These are phyloP conservation scores for Micromonas commoda DNA, from an alignment of 139 green algal species.

Conservation along the genomic window DNA sequence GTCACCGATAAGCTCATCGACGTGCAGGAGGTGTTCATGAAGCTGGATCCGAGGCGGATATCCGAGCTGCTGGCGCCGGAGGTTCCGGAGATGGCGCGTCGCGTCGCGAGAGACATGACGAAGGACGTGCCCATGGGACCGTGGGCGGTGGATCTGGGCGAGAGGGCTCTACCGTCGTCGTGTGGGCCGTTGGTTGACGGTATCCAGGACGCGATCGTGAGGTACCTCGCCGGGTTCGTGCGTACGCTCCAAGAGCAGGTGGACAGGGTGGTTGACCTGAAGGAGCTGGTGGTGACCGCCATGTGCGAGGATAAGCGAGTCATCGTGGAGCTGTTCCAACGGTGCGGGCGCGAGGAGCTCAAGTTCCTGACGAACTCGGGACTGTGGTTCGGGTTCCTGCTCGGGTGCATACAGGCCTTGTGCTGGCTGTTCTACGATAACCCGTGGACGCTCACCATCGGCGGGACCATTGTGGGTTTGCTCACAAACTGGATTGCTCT, in stretches of 20 bases:
- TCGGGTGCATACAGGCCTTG: slow-evolving; percentile 33
- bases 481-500: slow-evolving; percentile 40
- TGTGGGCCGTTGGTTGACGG: background rate
- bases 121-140: background rate
- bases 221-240: slow-evolving; percentile 20
- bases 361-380: slow-evolving; percentile 33
- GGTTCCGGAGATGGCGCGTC: slow-evolving; percentile 8
- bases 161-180: background rate
- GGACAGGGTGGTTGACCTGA: slow-evolving; percentile 26
- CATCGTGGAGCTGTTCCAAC: slow-evolving; percentile 27
- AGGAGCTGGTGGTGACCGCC: slow-evolving; percentile 22
- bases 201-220: background rate
- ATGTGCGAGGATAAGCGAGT: slow-evolving; percentile 26
- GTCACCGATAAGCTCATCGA: slow-evolving; percentile 37
- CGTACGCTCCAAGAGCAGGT: slow-evolving; percentile 17
- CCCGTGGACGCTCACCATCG: slow-evolving; percentile 32
- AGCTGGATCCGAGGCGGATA: slow-evolving; percentile 24
- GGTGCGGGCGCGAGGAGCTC: slow-evolving; percentile 32
- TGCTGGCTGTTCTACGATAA: slow-evolving; percentile 36
- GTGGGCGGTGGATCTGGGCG: slow-evolving; percentile 6
- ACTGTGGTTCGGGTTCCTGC: slow-evolving; percentile 38
- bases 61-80: slow-evolving; percentile 13
- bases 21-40: slow-evolving; percentile 29
- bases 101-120: background rate
- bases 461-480: slow-evolving; percentile 31